These are phyloP conservation scores for Leccinum uliginosum DNA, from an alignment of 768 basidiomycete species.

Conservation along the genomic window DNA sequence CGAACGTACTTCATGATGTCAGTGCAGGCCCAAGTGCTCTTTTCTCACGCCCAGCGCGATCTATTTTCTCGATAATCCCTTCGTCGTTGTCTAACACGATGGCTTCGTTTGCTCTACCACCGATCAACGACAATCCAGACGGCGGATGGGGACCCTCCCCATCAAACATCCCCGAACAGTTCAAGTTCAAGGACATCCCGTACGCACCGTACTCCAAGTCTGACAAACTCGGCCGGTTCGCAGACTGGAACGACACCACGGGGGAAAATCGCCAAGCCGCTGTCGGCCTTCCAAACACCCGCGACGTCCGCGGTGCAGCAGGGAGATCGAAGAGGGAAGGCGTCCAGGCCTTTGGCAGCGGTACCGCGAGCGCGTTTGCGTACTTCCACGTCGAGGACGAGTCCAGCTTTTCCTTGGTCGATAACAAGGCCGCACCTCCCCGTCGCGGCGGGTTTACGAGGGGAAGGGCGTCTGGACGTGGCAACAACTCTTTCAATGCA, in stretches of 20 bases:
- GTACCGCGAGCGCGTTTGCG: slow-evolving; percentile 86
- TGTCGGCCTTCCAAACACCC: slow-evolving; percentile 43
- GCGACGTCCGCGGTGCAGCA: slow-evolving; percentile 46
- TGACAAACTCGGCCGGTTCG: slow-evolving; percentile 95
- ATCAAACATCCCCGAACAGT: slow-evolving; percentile 79
- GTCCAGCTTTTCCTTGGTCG: slow-evolving; percentile 93
- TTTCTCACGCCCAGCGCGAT: slow-evolving; percentile 21
- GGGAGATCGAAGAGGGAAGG: slow-evolving; percentile 69
- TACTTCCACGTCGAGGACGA: slow-evolving; percentile 99
- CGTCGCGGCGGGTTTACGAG: slow-evolving; percentile 68
- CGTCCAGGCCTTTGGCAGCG: slow-evolving; percentile 84
- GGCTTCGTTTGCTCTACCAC: slow-evolving; percentile 82
- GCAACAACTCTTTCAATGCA: slow-evolving; percentile 28
- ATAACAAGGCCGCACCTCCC: slow-evolving; percentile 71
- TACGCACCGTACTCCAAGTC: slow-evolving; percentile 99
- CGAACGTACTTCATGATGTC: slow-evolving; percentile 75
- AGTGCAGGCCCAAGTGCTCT: slow-evolving; percentile 14
- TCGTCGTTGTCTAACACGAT: slow-evolving; percentile 34
- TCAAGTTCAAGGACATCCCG: slow-evolving; percentile 98
- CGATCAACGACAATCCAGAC: slow-evolving; percentile 87
- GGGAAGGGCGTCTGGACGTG: slow-evolving; percentile 39
- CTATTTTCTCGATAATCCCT: slow-evolving; percentile 18
- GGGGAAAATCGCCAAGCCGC: slow-evolving; percentile 57
- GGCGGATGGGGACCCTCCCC: slow-evolving; percentile 91
- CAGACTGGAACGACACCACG: slow-evolving; percentile 90